Conservation (phyloP, 345 rosid species). For the Passiflora organensis region DNA sequence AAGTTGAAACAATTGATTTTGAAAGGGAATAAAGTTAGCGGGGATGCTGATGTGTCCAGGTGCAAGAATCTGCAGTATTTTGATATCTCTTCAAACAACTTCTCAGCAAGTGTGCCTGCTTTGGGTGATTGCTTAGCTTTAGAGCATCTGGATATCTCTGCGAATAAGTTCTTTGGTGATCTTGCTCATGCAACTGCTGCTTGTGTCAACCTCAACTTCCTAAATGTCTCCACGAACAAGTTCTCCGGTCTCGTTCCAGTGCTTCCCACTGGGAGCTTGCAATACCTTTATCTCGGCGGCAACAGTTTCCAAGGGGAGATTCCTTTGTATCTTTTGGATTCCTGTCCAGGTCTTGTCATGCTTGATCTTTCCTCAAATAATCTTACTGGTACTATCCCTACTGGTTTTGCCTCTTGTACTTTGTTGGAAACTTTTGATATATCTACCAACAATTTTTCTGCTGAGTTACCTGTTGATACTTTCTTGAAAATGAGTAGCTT, state of each 20-base stretch:
- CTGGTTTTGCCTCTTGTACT: constrained; percentile 53
- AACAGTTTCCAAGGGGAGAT: constrained; percentile 64
- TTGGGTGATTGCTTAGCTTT: constrained; percentile 64
- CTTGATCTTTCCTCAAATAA: constrained; percentile 76
- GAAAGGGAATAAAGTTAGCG: constrained; percentile 62
- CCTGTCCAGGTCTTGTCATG: constrained; percentile 56
- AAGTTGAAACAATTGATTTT: constrained; percentile 44
- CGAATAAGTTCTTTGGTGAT: constrained; percentile 61
- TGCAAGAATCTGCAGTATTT: constrained; percentile 54
- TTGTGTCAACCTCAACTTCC: constrained; percentile 50
- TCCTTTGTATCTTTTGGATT: constrained; percentile 53
- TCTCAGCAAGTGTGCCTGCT: constrained; percentile 44
- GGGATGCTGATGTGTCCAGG: constrained; percentile 57
- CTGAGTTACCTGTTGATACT: constrained; percentile 59
- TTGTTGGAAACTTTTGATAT: constrained; percentile 49
- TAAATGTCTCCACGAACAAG: constrained; percentile 61
- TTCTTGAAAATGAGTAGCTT: constrained; percentile 53
- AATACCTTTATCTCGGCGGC: constrained; percentile 42
- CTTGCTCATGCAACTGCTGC: constrained; percentile 44
- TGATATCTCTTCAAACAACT: constrained; percentile 75
- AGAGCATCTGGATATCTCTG: constrained; percentile 70
- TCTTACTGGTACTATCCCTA: constrained; percentile 67
- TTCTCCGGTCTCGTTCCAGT: constrained; percentile 63
- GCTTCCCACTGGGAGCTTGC: constrained; percentile 42
- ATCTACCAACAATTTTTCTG: constrained; percentile 61